Evolutionary conservation across 768 basidiomycete species (phyloP), one percentile per base, ranked within the genome.

Genomic region (Lenzites betulinus): DNA sequence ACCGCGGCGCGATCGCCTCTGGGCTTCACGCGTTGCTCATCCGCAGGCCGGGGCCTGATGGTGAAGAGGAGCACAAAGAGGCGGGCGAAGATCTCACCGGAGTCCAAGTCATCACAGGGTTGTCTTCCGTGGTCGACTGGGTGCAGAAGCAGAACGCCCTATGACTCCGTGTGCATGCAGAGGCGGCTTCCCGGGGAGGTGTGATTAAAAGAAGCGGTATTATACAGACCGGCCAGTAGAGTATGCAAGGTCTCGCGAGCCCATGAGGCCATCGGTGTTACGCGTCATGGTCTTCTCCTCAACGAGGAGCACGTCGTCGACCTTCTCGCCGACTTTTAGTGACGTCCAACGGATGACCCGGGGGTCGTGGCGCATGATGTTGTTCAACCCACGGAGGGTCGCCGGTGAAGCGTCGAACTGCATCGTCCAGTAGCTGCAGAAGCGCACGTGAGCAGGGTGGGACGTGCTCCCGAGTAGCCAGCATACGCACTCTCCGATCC

Each of bases 351-450:
- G 83, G 54, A 96, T 77, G 15, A 96, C 91, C 33, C 89, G 84
- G 12, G 92, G 92, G 68, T 96, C 94, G 53, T 80, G 79, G 8
- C 88, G 84, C 72, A 95, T 81, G 57, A 89, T 78, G 9, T 77
- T 74, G 65, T 86, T 85, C n/a, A 96, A 77, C 0, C 81, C 77
- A 7, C 78, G 76, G 50, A 95, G 77, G 0, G 84, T 86, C 39
- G 78, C 78, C 12, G 93, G 93, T 9, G 89, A 89, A 3, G 91
- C 84, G 77, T 96, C 94, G 71, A 95, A 96, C 70, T 92, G 84
- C 78, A 96, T 83, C 4, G 89, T 87, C 92, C 92, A 95, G 72
- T 94, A 94, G 67, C 93, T 95, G 66, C 48, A 2, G 33, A 7
- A 53, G 51, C 23, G 53, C 16, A 15, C 20, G 36, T 5, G 7